These are phyloP conservation scores for Diaporthe helianthi DNA, from an alignment of 2,329 filamentous ascomycete genomes.

Conservation along the genomic window DNA sequence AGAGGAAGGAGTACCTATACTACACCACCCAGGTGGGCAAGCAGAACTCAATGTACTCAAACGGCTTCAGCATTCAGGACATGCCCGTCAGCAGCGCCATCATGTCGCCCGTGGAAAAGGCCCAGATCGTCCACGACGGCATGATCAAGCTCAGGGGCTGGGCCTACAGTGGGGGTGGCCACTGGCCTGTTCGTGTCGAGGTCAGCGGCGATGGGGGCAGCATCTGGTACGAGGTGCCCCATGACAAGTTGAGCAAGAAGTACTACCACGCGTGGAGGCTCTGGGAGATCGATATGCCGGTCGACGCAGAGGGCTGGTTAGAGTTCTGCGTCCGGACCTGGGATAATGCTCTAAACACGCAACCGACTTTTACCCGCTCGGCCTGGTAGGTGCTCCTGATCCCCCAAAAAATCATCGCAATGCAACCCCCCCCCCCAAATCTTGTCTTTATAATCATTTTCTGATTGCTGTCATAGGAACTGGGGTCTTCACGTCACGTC, in stretches of 20 bases:
- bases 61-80: conserved; percentile 73
- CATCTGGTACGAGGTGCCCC: conserved; percentile 69
- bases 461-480: conserved; percentile 50
- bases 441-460: neutral
- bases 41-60: conserved; percentile 65
- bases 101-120: conserved; percentile 67
- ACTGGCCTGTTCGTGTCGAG: conserved; percentile 69
- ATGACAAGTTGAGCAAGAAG: conserved; percentile 67
- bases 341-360: conserved; percentile 69
- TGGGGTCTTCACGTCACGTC: conserved; percentile 72
- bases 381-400: conserved; percentile 50
- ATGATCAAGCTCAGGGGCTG: conserved; percentile 63
- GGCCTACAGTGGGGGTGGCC: conserved; percentile 65
- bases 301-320: conserved; percentile 67
- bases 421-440: too few species aligned
- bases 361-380: conserved; percentile 60
- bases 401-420: too few species aligned
- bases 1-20: conserved; percentile 72
- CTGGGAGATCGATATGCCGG: conserved; percentile 69
- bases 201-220: conserved; percentile 68
- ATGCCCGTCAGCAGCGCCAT: conserved; percentile 75
- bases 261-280: conserved; percentile 69
- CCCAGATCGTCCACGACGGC: conserved; percentile 67
- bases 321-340: conserved; percentile 66
- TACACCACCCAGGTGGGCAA: conserved; percentile 74